Evolutionary conservation across 352 stramenopile species (phyloP).

Genomic region (Phytophthora constricta): DNA sequence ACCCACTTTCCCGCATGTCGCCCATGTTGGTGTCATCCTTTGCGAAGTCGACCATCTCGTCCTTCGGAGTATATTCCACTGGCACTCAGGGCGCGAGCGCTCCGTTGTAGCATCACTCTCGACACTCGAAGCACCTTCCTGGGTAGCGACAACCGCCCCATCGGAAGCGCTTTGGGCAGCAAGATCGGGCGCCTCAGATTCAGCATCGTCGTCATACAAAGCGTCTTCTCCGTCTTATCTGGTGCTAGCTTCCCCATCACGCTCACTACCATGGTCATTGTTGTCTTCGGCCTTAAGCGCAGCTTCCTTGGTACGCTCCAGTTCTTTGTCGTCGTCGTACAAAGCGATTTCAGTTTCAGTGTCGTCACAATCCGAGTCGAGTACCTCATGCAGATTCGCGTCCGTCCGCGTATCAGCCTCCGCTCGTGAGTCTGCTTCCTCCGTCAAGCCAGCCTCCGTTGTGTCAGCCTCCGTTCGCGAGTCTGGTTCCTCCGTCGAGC

Average conservation of each 20-base stretch:
- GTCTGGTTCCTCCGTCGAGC: no score
- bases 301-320: no score
- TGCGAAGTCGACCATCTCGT: constrained; percentile 1
- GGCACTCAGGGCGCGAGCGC: neutral
- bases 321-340: no score
- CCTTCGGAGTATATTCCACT: neutral
- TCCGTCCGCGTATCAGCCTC: no score
- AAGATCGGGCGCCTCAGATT: no score
- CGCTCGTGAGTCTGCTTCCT: neutral
- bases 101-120: neutral
- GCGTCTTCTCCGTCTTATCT: no score
- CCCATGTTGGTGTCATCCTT: neutral
- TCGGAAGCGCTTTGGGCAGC: no score
- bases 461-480: neutral
- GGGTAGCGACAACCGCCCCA: neutral
- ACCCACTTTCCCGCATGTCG: constrained; percentile 1
- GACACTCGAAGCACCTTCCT: neutral
- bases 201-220: no score
- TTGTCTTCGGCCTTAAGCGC: no score
- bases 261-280: no score
- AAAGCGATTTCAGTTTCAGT: constrained; percentile 8
- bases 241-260: no score
- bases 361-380: constrained; percentile 16
- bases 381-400: neutral
- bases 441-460: neutral